Conservation (phyloP, 1,284 basidiomycete species). For the Leccinum subfulvum region DNA sequence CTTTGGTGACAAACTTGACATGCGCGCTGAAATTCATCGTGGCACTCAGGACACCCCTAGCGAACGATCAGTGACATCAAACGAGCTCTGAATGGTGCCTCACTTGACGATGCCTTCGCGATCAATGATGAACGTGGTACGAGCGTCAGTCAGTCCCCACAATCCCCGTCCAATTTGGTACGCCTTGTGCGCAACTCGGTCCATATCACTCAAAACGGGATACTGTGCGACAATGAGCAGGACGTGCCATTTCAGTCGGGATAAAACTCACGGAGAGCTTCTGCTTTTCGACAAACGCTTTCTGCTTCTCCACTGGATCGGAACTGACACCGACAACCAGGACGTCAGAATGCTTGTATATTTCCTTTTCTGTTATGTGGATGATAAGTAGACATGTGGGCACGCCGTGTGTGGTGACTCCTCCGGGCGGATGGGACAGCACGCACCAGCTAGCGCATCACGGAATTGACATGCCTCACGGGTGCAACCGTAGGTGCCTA, state of each 20-base stretch:
- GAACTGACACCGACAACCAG: slow-evolving; percentile 70
- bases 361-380: slow-evolving; percentile 50
- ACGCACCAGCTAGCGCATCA: slow-evolving; percentile 65
- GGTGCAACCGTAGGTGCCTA: slow-evolving; percentile 74
- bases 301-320: slow-evolving; percentile 70
- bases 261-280: slow-evolving; percentile 54
- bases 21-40: slow-evolving; percentile 64
- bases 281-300: slow-evolving; percentile 69
- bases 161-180: slow-evolving; percentile 66
- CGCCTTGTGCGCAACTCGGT: slow-evolving; percentile 58
- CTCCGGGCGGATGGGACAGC: not conserved
- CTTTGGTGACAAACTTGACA: slow-evolving; percentile 64
- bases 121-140: slow-evolving; percentile 77
- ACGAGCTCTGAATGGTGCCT: not conserved
- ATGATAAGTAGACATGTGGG: not conserved
- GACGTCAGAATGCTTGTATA: slow-evolving; percentile 64
- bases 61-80: not conserved
- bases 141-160: slow-evolving; percentile 62
- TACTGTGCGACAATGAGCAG: slow-evolving; percentile 43
- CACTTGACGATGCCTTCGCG: slow-evolving; percentile 64
- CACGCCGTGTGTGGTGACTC: not conserved
- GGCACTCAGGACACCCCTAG: slow-evolving; percentile 53
- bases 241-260: not conserved
- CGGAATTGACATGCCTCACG: slow-evolving; percentile 78
- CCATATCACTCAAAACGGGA: slow-evolving; percentile 69